Conservation (phyloP, 106 monocot genomes). For the Gastrodia elata region DNA sequence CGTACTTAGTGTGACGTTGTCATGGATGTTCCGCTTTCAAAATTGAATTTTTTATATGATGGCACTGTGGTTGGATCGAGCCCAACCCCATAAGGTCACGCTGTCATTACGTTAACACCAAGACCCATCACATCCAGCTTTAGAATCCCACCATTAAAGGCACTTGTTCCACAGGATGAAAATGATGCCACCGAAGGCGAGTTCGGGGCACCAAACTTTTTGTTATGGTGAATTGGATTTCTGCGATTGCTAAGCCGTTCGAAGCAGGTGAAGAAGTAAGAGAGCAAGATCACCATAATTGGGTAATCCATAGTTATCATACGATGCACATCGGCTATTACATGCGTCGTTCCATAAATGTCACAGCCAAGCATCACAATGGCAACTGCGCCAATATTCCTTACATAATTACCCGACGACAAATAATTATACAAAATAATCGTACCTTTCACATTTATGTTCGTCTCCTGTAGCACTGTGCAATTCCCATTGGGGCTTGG, state of each 20-base stretch:
- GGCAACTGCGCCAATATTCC: constrained; percentile 17
- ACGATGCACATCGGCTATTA: constrained; percentile 20
- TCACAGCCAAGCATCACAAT: constrained; percentile 9
- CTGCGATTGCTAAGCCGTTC: neutral
- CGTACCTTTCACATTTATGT: no score
- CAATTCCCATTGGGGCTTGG: no score
- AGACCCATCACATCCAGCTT: constrained; percentile 14
- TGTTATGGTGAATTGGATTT: neutral
- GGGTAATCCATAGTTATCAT: constrained; percentile 3
- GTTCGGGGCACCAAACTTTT: neutral
- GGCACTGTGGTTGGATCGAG: neutral
- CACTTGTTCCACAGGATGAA: constrained; percentile 16
- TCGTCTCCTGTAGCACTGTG: no score
- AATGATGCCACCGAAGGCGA: constrained; percentile 6
- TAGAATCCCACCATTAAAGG: constrained; percentile 6
- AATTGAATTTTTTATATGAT: constrained; percentile 5
- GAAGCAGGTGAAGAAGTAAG: neutral
- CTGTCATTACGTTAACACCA: constrained; percentile 1
- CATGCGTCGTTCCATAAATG: neutral
- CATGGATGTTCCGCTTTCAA: constrained; percentile 23
- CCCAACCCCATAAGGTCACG: constrained; percentile 1
- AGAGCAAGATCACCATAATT: neutral
- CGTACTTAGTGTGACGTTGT: constrained; percentile 14
- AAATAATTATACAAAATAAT: no score
- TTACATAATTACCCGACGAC: no score